phyloP scores from a whole-genome alignment of 2,329 filamentous ascomycete species.

The Polytolypa hystricis region DNA sequence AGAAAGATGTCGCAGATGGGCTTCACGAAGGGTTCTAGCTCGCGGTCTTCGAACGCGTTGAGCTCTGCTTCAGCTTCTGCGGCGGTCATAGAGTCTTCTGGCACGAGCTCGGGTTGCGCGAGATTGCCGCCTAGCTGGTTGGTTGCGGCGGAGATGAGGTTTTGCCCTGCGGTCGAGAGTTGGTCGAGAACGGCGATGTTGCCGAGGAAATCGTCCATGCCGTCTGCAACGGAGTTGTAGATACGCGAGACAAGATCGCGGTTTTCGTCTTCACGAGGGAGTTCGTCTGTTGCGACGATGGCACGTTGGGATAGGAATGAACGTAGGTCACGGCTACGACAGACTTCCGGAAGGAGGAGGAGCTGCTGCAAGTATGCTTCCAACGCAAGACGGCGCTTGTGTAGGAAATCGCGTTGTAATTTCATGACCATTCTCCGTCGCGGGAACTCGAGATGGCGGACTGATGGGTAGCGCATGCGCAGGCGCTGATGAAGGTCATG shows the following conservation, averaged over 20 bases:
- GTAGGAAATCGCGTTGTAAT: constrained; percentile 86
- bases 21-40: constrained; percentile 91
- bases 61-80: constrained; percentile 87
- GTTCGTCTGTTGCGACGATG: constrained; percentile 52
- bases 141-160: constrained; percentile 49
- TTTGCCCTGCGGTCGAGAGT: constrained; percentile 83
- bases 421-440: constrained; percentile 90
- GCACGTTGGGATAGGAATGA: constrained; percentile 84
- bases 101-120: constrained; percentile 32
- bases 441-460: constrained; percentile 84
- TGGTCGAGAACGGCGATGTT: constrained; percentile 95
- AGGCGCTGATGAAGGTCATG: constrained; percentile 88
- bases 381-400: constrained; percentile 72
- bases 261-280: constrained; percentile 55
- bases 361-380: constrained; percentile 78
- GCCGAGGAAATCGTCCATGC: constrained; percentile 94
- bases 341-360: constrained; percentile 80
- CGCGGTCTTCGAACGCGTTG: constrained; percentile 80
- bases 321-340: constrained; percentile 80
- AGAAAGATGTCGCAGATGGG: constrained; percentile 97
- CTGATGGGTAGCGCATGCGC: constrained; percentile 72
- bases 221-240: constrained; percentile 93
- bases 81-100: constrained; percentile 40
- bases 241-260: constrained; percentile 80
- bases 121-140: constrained; percentile 32